phyloP scores from a whole-genome alignment of 768 basidiomycete species.

The Tulasnella sp. region DNA sequence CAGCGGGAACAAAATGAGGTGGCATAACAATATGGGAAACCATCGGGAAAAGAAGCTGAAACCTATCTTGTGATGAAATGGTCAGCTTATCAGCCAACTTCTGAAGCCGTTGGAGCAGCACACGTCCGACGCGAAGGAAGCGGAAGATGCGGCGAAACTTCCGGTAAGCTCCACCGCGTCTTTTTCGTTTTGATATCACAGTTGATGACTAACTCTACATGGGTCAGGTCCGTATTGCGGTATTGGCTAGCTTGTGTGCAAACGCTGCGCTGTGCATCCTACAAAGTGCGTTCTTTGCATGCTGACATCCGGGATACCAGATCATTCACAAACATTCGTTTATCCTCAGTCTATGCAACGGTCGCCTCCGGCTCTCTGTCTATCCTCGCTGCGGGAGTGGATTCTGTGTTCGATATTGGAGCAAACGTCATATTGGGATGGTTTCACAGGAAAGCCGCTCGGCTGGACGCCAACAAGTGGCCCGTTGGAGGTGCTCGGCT shows the following conservation, averaged over 20 bases:
- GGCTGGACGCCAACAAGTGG: slow-evolving; percentile 76
- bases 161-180: slow-evolving; percentile 33
- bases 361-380: slow-evolving; percentile 74
- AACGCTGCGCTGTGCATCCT: slow-evolving; percentile 64
- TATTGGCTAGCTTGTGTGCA: slow-evolving; percentile 68
- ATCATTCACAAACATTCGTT: slow-evolving; percentile 12
- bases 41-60: not conserved
- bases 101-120: slow-evolving; percentile 87
- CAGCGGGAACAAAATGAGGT: slow-evolving; percentile 67
- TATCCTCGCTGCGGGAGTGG: slow-evolving; percentile 80
- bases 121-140: slow-evolving; percentile 65
- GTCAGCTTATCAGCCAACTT: slow-evolving; percentile 74
- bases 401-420: slow-evolving; percentile 74
- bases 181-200: not conserved
- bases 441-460: slow-evolving; percentile 60
- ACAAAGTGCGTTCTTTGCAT: slow-evolving; percentile 41
- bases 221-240: slow-evolving; percentile 70
- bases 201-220: not conserved
- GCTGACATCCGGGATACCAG: slow-evolving; percentile 14
- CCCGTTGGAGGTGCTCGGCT: slow-evolving; percentile 84
- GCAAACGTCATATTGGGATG: slow-evolving; percentile 73
- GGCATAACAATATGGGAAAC: slow-evolving; percentile 22
- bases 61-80: not conserved
- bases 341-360: slow-evolving; percentile 78
- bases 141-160: slow-evolving; percentile 54